Conservation (phyloP, 805 yeast species). For the Ogataea siamensis region DNA sequence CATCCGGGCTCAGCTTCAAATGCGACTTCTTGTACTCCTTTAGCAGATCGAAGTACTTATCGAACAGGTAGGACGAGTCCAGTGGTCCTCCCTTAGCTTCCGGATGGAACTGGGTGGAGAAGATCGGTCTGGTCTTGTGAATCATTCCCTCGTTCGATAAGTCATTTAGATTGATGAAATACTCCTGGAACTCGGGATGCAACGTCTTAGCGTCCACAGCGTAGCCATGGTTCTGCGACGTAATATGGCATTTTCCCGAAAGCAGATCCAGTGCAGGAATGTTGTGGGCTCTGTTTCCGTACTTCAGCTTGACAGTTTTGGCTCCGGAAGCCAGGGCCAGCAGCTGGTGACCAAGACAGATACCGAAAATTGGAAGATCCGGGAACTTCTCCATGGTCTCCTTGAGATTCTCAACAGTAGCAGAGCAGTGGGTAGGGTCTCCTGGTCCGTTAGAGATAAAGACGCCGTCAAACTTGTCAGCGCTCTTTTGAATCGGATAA, state of each 20-base stretch:
- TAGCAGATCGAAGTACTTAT: conserved; percentile 77
- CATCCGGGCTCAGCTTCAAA: conserved; percentile 41
- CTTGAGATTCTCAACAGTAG: conserved; percentile 72
- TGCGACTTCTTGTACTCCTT: conserved; percentile 50
- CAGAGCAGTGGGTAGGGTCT: conserved; percentile 87
- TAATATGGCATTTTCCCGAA: conserved; percentile 94
- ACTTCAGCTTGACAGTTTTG: conserved; percentile 85
- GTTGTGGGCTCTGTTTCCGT: conserved; percentile 98
- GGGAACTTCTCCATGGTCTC: conserved; percentile 61
- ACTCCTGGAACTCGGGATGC: conserved; percentile 76
- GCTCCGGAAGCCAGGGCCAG: conserved; percentile 95
- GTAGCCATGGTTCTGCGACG: conserved; percentile 98
- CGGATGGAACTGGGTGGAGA: conserved; percentile 98
- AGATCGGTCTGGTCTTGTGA: conserved; percentile 82
- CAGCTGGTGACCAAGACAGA: conserved; percentile 96
- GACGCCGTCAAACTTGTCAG: conserved; percentile 89
- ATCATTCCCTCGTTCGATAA: conserved; percentile 97
- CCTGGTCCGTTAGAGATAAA: conserved; percentile 97
- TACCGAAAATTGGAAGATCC: conserved; percentile 91
- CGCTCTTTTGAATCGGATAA: conserved; percentile 88
- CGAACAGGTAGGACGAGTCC: conserved; percentile 88
- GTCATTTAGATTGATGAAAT: conserved; percentile 90
- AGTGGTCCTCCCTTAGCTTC: conserved; percentile 99
- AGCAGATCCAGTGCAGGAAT: conserved; percentile 90
- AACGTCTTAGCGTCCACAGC: conserved; percentile 87